phyloP scores from a whole-genome alignment of 2,329 filamentous ascomycete species.

The Pleurostoma richardsiae region DNA sequence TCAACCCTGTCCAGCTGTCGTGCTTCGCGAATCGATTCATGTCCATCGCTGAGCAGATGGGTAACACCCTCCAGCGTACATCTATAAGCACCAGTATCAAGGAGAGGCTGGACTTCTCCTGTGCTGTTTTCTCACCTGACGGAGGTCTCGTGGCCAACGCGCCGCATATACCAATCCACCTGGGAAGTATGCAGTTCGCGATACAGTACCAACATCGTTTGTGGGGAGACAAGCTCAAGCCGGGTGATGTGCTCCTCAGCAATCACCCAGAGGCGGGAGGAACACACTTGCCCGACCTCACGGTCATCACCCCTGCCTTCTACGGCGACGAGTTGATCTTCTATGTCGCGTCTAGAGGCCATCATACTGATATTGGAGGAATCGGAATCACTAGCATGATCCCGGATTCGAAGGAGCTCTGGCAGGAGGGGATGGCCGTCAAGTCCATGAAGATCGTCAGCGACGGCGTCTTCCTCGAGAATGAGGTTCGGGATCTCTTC shows the following conservation, averaged over 20 bases:
- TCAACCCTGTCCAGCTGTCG: slow-evolving; percentile 60
- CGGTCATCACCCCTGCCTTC: slow-evolving; percentile 13
- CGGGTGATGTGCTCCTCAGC: slow-evolving; percentile 25
- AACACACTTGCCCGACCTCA: slow-evolving; percentile 13
- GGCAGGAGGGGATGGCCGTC: slow-evolving; percentile 47
- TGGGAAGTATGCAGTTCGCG: slow-evolving; percentile 33
- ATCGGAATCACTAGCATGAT: slow-evolving; percentile 69
- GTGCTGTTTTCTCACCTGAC: slow-evolving; percentile 62
- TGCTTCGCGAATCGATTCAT: slow-evolving; percentile 70
- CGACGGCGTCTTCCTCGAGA: slow-evolving; percentile 64
- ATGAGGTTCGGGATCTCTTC: slow-evolving; percentile 59
- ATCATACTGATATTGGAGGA: slow-evolving; percentile 31
- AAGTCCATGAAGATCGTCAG: slow-evolving; percentile 58
- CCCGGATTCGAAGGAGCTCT: slow-evolving; percentile 50
- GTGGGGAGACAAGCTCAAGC: slow-evolving; percentile 20
- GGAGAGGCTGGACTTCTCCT: slow-evolving; percentile 67
- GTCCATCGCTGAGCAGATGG: slow-evolving; percentile 72
- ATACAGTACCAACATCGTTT: slow-evolving; percentile 27
- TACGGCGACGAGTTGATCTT: slow-evolving; percentile 11
- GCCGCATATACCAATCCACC: slow-evolving; percentile 32
- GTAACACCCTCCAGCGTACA: slow-evolving; percentile 63
- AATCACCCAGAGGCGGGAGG: slow-evolving; percentile 4
- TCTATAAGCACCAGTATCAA: slow-evolving; percentile 67
- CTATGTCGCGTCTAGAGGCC: slow-evolving; percentile 14
- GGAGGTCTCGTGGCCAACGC: slow-evolving; percentile 63